These are phyloP conservation scores for Solanum bulbocastanum DNA, from an alignment of 257 asterid genomes.

Conservation along the genomic window DNA sequence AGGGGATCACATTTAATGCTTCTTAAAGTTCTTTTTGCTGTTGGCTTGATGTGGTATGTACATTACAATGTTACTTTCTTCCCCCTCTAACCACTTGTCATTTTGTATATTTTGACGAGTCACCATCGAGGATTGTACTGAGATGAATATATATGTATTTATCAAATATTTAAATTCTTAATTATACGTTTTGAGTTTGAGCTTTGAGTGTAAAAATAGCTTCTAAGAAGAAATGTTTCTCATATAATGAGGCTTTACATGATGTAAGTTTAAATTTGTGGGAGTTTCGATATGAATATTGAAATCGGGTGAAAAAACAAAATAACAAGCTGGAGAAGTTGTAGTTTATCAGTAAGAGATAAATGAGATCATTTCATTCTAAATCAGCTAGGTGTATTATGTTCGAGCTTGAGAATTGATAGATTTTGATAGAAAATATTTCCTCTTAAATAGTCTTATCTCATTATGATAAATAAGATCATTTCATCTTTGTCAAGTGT, in stretches of 20 bases:
- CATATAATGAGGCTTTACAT: not conserved
- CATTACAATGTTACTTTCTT: conserved; percentile 13
- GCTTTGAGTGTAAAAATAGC: not conserved
- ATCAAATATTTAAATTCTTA: not conserved
- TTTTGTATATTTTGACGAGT: not conserved
- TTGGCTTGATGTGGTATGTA: conserved; percentile 27
- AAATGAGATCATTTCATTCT: not conserved
- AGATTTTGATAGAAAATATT: not conserved
- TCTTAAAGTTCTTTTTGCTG: conserved; percentile 8
- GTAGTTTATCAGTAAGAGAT: not conserved
- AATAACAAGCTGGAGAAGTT: not conserved
- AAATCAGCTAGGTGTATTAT: not conserved
- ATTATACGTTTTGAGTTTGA: not conserved
- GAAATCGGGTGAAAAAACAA: not conserved
- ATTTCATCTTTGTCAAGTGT: not conserved
- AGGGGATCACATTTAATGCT: conserved; percentile 11
- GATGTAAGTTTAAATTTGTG: not conserved
- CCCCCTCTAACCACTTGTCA: conserved; percentile 11
- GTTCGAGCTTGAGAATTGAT: not conserved
- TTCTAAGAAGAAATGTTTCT: not conserved
- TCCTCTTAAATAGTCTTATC: not conserved
- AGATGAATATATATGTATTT: not conserved
- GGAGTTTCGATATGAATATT: fast-evolving
- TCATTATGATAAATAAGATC: not conserved
- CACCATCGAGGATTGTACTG: not conserved